Conservation (phyloP, 108 stramenopile species). For the Nitzschia sp. region DNA sequence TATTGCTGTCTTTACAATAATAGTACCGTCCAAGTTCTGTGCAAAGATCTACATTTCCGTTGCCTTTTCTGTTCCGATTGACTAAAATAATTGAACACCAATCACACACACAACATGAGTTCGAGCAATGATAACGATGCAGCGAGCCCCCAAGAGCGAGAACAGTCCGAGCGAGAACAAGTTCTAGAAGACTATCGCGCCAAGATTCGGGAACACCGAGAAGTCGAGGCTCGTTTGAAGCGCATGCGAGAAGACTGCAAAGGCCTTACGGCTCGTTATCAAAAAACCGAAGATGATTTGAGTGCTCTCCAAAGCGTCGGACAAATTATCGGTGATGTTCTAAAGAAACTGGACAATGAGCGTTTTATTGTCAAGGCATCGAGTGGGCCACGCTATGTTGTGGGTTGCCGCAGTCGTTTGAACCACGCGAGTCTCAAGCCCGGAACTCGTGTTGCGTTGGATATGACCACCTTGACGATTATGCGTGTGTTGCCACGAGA, state of each 20-base stretch:
- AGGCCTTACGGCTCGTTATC: constrained; percentile 86
- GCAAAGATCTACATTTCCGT: background rate
- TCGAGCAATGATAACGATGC: constrained; percentile 5
- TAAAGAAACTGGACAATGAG: constrained; percentile 94
- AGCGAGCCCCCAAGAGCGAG: constrained; percentile 32
- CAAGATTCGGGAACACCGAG: constrained; percentile 92
- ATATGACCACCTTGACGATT: constrained; percentile 99
- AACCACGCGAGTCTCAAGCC: constrained; percentile 92
- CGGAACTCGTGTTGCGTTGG: constrained; percentile 95
- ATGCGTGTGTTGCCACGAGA: constrained; percentile 97
- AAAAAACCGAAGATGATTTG: constrained; percentile 97
- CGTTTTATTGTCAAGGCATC: constrained; percentile 98
- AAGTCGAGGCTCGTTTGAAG: constrained; percentile 91
- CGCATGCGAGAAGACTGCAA: constrained; percentile 87
- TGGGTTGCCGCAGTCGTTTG: constrained; percentile 91
- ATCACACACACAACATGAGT: background rate
- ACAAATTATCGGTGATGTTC: constrained; percentile 97
- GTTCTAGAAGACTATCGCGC: constrained; percentile 89
- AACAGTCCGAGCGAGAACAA: constrained; percentile 80
- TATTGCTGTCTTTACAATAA: background rate
- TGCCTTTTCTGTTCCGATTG: background rate
- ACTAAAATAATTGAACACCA: constrained; percentile 2
- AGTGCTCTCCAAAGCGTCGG: constrained; percentile 94
- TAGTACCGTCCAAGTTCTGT: background rate
- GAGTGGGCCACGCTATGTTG: constrained; percentile 96